Conservation (phyloP, 1,139 yeast species). For the Debaryomyces robertsiae region DNA sequence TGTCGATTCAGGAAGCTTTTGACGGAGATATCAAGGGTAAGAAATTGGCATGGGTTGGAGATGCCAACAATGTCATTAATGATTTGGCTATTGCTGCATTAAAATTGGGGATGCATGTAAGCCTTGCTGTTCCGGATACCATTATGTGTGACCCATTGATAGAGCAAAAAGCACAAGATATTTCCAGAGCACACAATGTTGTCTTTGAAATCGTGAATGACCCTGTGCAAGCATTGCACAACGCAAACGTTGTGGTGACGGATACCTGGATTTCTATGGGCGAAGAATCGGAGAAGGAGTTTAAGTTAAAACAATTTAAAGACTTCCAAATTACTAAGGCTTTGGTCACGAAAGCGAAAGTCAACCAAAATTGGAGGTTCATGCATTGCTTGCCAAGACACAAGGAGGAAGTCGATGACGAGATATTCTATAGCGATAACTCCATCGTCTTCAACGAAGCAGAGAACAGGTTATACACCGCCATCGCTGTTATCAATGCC, state of each 20-base stretch:
- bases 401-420: conserved; percentile 90
- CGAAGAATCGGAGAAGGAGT: conserved; percentile 75
- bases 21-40: conserved; percentile 56
- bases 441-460: conserved; percentile 94
- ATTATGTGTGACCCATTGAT: conserved; percentile 65
- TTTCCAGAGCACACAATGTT: conserved; percentile 58
- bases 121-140: conserved; percentile 82
- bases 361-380: conserved; percentile 73
- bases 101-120: conserved; percentile 79
- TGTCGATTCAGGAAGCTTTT: conserved; percentile 82
- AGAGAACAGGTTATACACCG: conserved; percentile 93
- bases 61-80: conserved; percentile 91
- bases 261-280: conserved; percentile 99
- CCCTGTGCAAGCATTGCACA: conserved; percentile 68
- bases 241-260: conserved; percentile 85
- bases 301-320: conserved; percentile 74
- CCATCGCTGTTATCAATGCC: conserved; percentile 89
- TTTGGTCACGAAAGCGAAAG: conserved; percentile 57
- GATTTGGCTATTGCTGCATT: conserved; percentile 89
- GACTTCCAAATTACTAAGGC: conserved; percentile 83
- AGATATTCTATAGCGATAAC: conserved; percentile 80
- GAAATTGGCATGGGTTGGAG: conserved; percentile 95
- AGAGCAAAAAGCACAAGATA: conserved; percentile 51
- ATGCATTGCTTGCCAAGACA: conserved; percentile 99
- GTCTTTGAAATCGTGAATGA: conserved; percentile 66